Evolutionary conservation across 2,329 filamentous ascomycete genomes (phyloP), one percentile per base, ranked within the genome.

Genomic region (Ramichloridium luteum): DNA sequence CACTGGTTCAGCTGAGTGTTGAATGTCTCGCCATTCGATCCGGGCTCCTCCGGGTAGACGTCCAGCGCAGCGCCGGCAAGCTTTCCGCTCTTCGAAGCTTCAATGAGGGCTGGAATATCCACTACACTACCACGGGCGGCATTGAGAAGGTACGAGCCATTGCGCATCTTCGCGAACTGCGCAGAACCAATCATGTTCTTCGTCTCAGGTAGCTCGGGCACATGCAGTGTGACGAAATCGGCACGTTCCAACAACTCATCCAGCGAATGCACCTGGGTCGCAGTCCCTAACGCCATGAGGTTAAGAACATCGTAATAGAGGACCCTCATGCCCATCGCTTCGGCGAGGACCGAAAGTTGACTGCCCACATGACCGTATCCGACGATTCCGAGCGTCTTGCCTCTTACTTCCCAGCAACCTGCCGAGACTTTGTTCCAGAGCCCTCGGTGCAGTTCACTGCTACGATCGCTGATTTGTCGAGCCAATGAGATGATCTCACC

Each of bases 341-440:
- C 90, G 16, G 90, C 86, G 41, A 98, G 67, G 25, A 98, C 90
- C 1, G 86, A 96, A 42, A 98, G 65, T 60, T 98, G 90, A 31
- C 84, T 86, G 40, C 90, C 90, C 54, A 98, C 96, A 56, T 98
- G 90, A 40, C 90, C 90, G 53, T 98, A 98, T 16, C 90, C 90
- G 44, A 98, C 76, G 50, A 98, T 96, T 40, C 82, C 90, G 32
- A 98, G 70, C 26, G 88, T 96, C 70, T 98, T 98, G 56, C 90
- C 90, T 49, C 90, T 77, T 49, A 96, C 85, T 59, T 98, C 90
- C 90, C 90, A 96, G 70, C 90, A 98, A 54, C 81, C 86, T 50
- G 73, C 71, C 65, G 85, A 93, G 51, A 96, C 86, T 66, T 98
- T 98, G 61, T 96, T 96, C 90, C 90, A 98, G 26, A 75, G 84